Base-by-base conservation (phyloP, 2,329 filamentous ascomycete genomes). In the Penicillium sp. region DNA sequence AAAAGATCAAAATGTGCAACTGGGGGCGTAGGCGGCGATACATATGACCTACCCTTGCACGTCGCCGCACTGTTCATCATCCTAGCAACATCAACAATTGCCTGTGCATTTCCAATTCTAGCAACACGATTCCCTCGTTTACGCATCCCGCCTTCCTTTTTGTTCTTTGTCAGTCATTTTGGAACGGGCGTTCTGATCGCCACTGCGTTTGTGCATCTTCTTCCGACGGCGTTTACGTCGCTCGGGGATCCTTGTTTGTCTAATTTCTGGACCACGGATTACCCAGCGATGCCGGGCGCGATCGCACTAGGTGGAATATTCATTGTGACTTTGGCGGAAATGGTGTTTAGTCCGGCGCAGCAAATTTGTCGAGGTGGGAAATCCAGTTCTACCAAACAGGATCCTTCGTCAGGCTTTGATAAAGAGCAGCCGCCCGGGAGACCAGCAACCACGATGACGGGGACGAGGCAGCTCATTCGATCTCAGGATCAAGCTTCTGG, bases 141-240 rank as follows among this genome's bases (percentile, higher is more conserved):
- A 58, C 83, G 81, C 55, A 83, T 84, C 57, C 87, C 88, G 55
- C 82, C 82, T 0, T 64, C 66, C 2, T 70, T 69, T 26, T 63
- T 72, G 6, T 72, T 73, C 28, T 70, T 71, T 64, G 88, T 87
- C 69, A 86, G 89, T 65, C 89, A 92, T 78, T 90, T 92, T 66
- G 90, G 91, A 71, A 95, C 91, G 1, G 91, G 91, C 61, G 92
- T 95, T 22, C 81, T 95, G n/a, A 89, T 95, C 63, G 91, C 92
- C 11, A 95, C 91, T 1, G 91, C 91, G 58, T 95, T 95, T 71
- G 90, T 94, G 28, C 91, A 94, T 78, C 81, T 90, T 13, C 83
- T 89, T 4, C 88, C 86, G 57, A 90, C 85, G 28, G 88, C 89
- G 0, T 91, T 91, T 43, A 68, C 65, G 13, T 68, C 69, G 1